Evolutionary conservation across 306 rosid genomes (phyloP), one percentile per base, ranked within the genome.

Genomic region (Glycine tomentella): DNA sequence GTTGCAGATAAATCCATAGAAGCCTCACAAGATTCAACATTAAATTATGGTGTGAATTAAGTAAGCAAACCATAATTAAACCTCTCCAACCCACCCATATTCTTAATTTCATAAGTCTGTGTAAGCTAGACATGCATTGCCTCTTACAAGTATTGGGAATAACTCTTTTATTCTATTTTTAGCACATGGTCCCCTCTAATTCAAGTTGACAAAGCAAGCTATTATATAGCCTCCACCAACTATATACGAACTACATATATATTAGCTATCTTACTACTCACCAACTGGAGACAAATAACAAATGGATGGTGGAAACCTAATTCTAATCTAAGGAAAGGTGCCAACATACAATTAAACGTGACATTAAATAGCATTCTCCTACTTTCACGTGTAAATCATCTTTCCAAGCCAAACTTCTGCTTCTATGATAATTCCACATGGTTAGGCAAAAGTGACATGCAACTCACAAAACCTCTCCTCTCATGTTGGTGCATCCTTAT

Each of bases 301-400:
- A 75, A 74, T 59, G 36, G 72, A 69, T 33, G 65, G 4, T 33
- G 57, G 20, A 76, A 80, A 76, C 57, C 75, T 70, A 75, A 76
- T 71, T 62, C 62, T 56, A 58, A 44, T 58, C 61, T 74, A 42
- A 48, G 69, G 25, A 34, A 67, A 81, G 49, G 71, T 3, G 66
- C 14, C 33, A 46, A 65, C 9, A 38, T 16, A 38, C 52, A 3
- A 65, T 57, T 16, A 13, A 33, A 63, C 11, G 10, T n/a, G 17
- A 25, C 56, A 59, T 42, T 8, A 79, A 74, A 69, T 49, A 69
- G 44, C 58, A 75, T 53, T 75, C 17, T 36, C 45, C 72, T 51
- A 36, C 65, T 50, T 58, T 74, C 77, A 74, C 68, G 70, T 40
- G 77, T 38, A 80, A 50, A 71, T 67, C 59, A 81, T 52, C 17